Conservation (phyloP, 73 alveolate genomes). For the Blepharisma stoltei region DNA sequence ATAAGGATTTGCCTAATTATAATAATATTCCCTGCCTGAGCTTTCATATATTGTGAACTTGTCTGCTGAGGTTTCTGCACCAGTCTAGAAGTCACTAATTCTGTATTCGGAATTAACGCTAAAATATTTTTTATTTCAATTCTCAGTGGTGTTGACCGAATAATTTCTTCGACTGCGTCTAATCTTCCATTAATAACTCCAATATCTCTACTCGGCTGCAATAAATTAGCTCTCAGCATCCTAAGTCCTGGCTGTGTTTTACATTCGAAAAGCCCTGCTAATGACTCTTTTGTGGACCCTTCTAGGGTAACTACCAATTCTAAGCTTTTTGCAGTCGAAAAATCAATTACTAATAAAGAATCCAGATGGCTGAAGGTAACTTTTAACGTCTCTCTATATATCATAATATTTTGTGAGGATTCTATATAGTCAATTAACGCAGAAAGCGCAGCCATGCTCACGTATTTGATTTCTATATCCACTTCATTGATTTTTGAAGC, state of each 20-base stretch:
- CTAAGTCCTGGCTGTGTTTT: slow-evolving; percentile 29
- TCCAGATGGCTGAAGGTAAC: slow-evolving; percentile 19
- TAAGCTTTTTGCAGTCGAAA: neutral
- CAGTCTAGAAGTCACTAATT: neutral
- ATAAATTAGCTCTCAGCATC: slow-evolving; percentile 22
- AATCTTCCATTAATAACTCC: slow-evolving; percentile 2
- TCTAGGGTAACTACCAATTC: neutral
- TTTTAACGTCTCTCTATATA: slow-evolving; percentile 12
- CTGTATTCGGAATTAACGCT: slow-evolving; percentile 1
- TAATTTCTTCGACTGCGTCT: slow-evolving; percentile 28
- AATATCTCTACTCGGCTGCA: slow-evolving; percentile 23
- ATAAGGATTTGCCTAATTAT: neutral
- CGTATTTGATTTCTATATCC: slow-evolving; percentile 29
- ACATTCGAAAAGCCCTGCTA: slow-evolving; percentile 25
- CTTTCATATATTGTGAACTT: neutral
- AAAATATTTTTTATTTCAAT: slow-evolving; percentile 2
- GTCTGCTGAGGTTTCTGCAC: neutral
- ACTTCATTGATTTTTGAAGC: neutral
- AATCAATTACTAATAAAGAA: slow-evolving; percentile 2
- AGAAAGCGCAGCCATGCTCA: slow-evolving; percentile 34
- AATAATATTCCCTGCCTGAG: neutral
- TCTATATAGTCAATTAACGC: slow-evolving; percentile 29
- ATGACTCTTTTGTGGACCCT: slow-evolving; percentile 20
- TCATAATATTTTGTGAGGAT: neutral
- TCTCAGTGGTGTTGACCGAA: neutral